A percentile compares a stretch with the other conserved stretches of the same genome.
These are phyloP conservation scores for Hypoxylon trugodes DNA, from an alignment of 495 filamentous ascomycete species.

Conservation along the genomic window DNA sequence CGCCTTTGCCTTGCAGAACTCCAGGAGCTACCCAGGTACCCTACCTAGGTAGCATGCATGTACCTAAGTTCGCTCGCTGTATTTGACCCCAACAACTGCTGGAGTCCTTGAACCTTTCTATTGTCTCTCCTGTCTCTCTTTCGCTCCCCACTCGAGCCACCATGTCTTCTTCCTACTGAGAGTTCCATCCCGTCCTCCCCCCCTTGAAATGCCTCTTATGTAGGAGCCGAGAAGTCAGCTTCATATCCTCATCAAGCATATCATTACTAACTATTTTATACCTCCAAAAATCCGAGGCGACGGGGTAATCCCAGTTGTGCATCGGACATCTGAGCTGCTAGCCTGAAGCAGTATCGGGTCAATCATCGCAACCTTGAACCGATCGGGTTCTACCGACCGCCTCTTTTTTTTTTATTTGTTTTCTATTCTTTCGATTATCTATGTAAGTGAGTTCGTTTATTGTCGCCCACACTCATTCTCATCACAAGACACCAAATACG, in stretches of 20 bases:
- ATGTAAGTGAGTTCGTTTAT: slow-evolving; percentile 14
- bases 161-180: slow-evolving; percentile 30
- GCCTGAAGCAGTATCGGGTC: slow-evolving; percentile 18
- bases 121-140: slow-evolving; percentile 1
- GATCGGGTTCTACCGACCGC: slow-evolving; percentile 35
- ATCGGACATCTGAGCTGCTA: slow-evolving; percentile 12
- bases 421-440: slow-evolving; percentile 10
- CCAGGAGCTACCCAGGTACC: background rate
- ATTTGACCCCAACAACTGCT: background rate
- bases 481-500: slow-evolving; percentile 12
- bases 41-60: no score
- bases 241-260: slow-evolving; percentile 8
- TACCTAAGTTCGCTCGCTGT: no score
- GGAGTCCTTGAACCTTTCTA: background rate
- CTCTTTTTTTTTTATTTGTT: slow-evolving; percentile 4
- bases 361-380: slow-evolving; percentile 8
- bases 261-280: background rate
- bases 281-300: slow-evolving; percentile 5
- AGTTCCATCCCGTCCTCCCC: slow-evolving; percentile 26
- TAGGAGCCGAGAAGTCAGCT: slow-evolving; percentile 6
- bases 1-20: no score
- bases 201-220: slow-evolving; percentile 37
- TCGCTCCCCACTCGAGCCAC: slow-evolving; percentile 33
- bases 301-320: slow-evolving; percentile 8
- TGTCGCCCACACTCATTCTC: slow-evolving; percentile 1